Evolutionary conservation across 495 filamentous ascomycete species (phyloP).

Genomic region (Penicillium daleae): DNA sequence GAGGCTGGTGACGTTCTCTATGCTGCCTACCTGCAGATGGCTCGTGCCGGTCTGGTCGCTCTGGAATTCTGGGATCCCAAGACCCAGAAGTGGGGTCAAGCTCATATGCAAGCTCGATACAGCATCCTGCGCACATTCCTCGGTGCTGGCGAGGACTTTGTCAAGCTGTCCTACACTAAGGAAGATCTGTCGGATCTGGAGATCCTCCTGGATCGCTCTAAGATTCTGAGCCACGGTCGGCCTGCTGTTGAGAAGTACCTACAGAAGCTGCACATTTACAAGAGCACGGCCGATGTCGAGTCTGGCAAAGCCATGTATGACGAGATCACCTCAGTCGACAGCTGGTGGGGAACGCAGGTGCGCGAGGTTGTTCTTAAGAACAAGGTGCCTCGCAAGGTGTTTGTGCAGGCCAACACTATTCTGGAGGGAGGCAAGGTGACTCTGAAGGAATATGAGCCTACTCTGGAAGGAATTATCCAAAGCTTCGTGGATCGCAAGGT

Average conservation of each 20-base stretch:
- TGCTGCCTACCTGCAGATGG: slow-evolving; percentile 87
- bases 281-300: slow-evolving; percentile 83
- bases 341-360: slow-evolving; percentile 78
- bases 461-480: slow-evolving; percentile 81
- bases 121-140: slow-evolving; percentile 88
- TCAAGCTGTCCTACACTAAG: slow-evolving; percentile 72
- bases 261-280: slow-evolving; percentile 90
- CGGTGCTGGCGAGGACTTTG: slow-evolving; percentile 79
- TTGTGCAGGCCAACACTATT: slow-evolving; percentile 92
- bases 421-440: slow-evolving; percentile 72
- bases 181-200: slow-evolving; percentile 80
- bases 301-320: slow-evolving; percentile 76
- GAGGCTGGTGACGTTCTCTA: slow-evolving; percentile 87
- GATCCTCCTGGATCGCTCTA: slow-evolving; percentile 78
- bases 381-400: slow-evolving; percentile 93
- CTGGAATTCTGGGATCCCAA: slow-evolving; percentile 90
- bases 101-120: slow-evolving; percentile 94
- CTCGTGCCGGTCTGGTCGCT: slow-evolving; percentile 79
- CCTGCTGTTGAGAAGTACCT: slow-evolving; percentile 85
- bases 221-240: slow-evolving; percentile 72
- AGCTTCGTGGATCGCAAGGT: slow-evolving; percentile 83
- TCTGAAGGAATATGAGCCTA: slow-evolving; percentile 89
- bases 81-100: slow-evolving; percentile 88
- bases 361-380: slow-evolving; percentile 78
- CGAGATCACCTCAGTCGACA: slow-evolving; percentile 78